These are phyloP conservation scores for Candida vartiovaarae DNA, from an alignment of 805 yeast species.

Conservation along the genomic window DNA sequence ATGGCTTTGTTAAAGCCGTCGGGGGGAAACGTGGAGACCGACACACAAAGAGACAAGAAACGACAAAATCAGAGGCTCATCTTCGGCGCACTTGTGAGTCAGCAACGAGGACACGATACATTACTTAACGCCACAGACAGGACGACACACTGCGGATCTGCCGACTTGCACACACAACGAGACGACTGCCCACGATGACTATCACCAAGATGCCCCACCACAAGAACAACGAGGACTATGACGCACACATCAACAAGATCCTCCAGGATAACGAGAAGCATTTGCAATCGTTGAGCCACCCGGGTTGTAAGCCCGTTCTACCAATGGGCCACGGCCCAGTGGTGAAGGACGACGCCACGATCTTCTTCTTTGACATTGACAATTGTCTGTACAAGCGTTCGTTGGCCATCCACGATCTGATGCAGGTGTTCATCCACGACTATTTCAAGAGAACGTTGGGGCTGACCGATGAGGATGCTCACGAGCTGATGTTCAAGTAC, in stretches of 20 bases:
- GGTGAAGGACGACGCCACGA: constrained; percentile 26
- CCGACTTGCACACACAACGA: too few relatives aligned
- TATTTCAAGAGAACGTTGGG: constrained; percentile 64
- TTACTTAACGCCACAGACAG: too few relatives aligned
- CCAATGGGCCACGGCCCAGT: constrained; percentile 20
- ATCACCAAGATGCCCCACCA: background rate
- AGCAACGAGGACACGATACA: too few relatives aligned
- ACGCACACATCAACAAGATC: constrained; percentile 10
- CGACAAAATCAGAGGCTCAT: too few relatives aligned
- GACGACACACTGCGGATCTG: too few relatives aligned
- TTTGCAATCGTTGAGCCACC: constrained; percentile 26
- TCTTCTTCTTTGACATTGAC: constrained; percentile 88
- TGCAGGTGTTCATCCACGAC: constrained; percentile 79
- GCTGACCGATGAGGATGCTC: constrained; percentile 69
- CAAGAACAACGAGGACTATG: constrained; percentile 3
- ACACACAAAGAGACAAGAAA: too few relatives aligned
- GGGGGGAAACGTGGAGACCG: too few relatives aligned
- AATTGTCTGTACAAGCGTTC: constrained; percentile 80
- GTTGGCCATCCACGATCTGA: constrained; percentile 71
- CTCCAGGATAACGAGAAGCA: constrained; percentile 26
- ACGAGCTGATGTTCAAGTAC: constrained; percentile 60
- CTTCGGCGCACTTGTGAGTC: too few relatives aligned
- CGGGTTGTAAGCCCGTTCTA: constrained; percentile 27
- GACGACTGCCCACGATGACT: too few relatives aligned
- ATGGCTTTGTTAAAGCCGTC: too few relatives aligned